Percentiles rank a stretch among this genome's conserved stretches.
Evolutionary conservation across 106 monocot species (phyloP).

Genomic region (Ottelia alismoides): DNA sequence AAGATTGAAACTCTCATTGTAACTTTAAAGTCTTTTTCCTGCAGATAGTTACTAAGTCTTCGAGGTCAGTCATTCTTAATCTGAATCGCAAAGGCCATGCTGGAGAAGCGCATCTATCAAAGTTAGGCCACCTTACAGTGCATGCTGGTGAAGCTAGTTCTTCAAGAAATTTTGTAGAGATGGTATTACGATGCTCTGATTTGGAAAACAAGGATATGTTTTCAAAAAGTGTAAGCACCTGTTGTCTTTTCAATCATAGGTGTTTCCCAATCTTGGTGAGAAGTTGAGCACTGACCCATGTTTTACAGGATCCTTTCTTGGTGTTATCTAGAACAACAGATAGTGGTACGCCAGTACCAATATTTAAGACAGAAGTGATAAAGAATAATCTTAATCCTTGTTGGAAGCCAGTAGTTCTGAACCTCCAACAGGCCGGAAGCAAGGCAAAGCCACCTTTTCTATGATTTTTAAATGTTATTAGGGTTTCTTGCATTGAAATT

Average conservation of each 20-base stretch:
- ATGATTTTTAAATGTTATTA: not conserved
- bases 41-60: slow-evolving; percentile 55
- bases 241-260: not conserved
- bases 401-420: slow-evolving; percentile 69
- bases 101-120: slow-evolving; percentile 7
- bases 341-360: slow-evolving; percentile 53
- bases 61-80: slow-evolving; percentile 50
- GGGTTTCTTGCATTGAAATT: not conserved
- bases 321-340: slow-evolving; percentile 69
- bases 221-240: slow-evolving; percentile 80
- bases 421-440: slow-evolving; percentile 86
- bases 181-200: slow-evolving; percentile 61
- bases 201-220: slow-evolving; percentile 88
- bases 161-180: slow-evolving; percentile 58
- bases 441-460: slow-evolving; percentile 31
- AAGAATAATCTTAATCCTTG: slow-evolving; percentile 90
- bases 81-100: slow-evolving; percentile 31
- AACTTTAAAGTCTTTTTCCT: not conserved
- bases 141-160: slow-evolving; percentile 57
- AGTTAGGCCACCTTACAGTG: slow-evolving; percentile 52
- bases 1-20: no score
- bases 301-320: slow-evolving; percentile 82
- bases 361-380: slow-evolving; percentile 89
- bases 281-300: no score
- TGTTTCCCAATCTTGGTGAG: no score